Evolutionary conservation across 179 eudicot genomes (phyloP), one percentile per base, ranked within the genome.

Genomic region (Beta macrorhiza): DNA sequence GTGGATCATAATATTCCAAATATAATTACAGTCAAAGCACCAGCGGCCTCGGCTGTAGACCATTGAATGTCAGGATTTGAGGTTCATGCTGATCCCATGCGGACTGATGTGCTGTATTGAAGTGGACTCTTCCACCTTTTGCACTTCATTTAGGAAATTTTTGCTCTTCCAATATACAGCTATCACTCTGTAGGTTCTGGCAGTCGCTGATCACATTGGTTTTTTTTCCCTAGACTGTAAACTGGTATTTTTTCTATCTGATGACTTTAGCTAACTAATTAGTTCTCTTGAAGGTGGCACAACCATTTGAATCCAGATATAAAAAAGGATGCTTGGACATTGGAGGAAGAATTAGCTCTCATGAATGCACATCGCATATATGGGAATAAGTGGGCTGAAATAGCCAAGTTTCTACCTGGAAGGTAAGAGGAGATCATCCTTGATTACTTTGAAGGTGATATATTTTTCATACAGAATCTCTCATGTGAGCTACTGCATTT

Each of bases 321-420:
- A 57, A 96, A 90, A 83, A 94, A 86, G 80, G 99, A 96, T 78
- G 96, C 98, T 67, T 96, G 99, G 99, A 88, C 92, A 42, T 76
- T 92, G 88, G 96, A 92, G 64, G 99, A 96, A 84, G 99, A 96
- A 86, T 64, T 87, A 55, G 89, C 89, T 67, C 92, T 96, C 87
- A 90, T 96, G 91, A 90, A 91, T 79, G 98, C 98, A 20, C 99
- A 94, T 81, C 89, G 88, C 55, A 67, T 80, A 29, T 79, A 92
- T 87, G 99, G 99, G 74, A 96, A 96, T 87, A 96, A 87, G 84
- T 96, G 99, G 99, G 99, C 99, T 83, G 98, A 94, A 90, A 92
- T 96, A 81, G 97, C 99, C 42, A 96, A 89, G 82, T 87, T 86
- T 79, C 84, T 96, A 79, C 97, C 94, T 52, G 99, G 99, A 84